Evolutionary conservation across 176 grass and related monocot species (phyloP).

Genomic region (Oryza glumipatula): DNA sequence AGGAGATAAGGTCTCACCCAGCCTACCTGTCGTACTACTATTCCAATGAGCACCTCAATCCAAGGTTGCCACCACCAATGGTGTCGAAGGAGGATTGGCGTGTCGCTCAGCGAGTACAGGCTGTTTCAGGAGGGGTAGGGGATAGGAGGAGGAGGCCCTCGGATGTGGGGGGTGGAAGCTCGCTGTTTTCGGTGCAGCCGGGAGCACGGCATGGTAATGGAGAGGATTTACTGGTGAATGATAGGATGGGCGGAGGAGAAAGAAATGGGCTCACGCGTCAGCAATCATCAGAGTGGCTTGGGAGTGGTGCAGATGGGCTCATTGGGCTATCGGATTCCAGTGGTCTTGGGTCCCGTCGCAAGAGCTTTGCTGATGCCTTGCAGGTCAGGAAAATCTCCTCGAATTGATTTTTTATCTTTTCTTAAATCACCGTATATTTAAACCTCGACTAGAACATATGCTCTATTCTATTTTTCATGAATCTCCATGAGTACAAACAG

Average conservation of each 20-base stretch:
- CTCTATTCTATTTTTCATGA: background rate
- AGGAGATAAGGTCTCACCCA: slow-evolving; percentile 80
- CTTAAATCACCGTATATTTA: slow-evolving; percentile 14
- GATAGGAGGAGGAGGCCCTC: slow-evolving; percentile 57
- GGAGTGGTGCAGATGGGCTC: slow-evolving; percentile 57
- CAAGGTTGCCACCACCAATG: slow-evolving; percentile 76
- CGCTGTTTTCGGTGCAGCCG: slow-evolving; percentile 73
- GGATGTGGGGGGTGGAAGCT: slow-evolving; percentile 46
- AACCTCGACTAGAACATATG: background rate
- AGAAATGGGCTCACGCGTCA: slow-evolving; percentile 30
- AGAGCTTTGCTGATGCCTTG: slow-evolving; percentile 91
- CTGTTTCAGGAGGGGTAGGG: slow-evolving; percentile 59
- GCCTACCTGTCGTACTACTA: slow-evolving; percentile 84
- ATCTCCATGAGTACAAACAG: slow-evolving; percentile 4
- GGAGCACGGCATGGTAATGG: slow-evolving; percentile 8
- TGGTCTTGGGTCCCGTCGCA: slow-evolving; percentile 48
- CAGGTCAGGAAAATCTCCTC: slow-evolving; percentile 56
- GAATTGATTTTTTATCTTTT: background rate
- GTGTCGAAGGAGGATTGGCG: slow-evolving; percentile 94
- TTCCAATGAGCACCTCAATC: slow-evolving; percentile 86
- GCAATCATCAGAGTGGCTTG: slow-evolving; percentile 56
- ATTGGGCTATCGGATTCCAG: slow-evolving; percentile 56
- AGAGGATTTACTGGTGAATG: slow-evolving; percentile 38
- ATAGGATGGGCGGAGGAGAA: slow-evolving; percentile 42
- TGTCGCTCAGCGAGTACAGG: slow-evolving; percentile 62